Base-by-base conservation (phyloP, 2,329 filamentous ascomycete species). In the Arthrinium phaeospermum region DNA sequence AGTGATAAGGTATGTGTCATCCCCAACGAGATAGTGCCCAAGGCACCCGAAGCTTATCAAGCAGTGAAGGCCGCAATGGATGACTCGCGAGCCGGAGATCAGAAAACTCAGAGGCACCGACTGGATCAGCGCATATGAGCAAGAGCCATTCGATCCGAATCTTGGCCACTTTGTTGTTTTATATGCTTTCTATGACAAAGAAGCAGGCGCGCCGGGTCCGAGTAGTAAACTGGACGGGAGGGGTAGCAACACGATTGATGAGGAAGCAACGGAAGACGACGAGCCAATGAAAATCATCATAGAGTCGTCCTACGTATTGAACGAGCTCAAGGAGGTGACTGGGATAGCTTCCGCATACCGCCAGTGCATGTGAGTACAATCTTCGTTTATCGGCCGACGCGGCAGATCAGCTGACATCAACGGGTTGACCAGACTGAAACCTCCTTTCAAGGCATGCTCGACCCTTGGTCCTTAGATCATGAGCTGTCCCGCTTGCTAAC, bases 171-270 rank as follows among this genome's bases (percentile, higher is more conserved):
- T 57, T 30, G 51, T 57, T 30, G 51, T 57, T 13, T 57, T 57
- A 30, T 57, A 30, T 57, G 51, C 51, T 30, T 57, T 57, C 51
- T 57, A 57, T 14, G 51, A 57, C 51, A 57, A 57, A 30, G 24
- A 57, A 0, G 13, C 24, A 24, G 16, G 4, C 24, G 10, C 24
- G 24, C 4, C 51, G 14, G 24, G 51, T 19, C 13, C 24, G 24
- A 7, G 13, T 30, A 24, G 24, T 14, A 57, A 27, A 57, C 4
- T 19, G 24, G 24, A 57, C 24, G 51, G 30, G 16, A 27, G 10
- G 19, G 22, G 3, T 22, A 7, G 24, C 4, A 27, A 19, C 2
- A 30, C 14, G 16, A 1, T 13, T 13, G 51, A 3, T 30, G 51
- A 14, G 13, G 51, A 57, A 14, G 51, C 51, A 24, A 7, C 24